Evolutionary conservation across 1,284 basidiomycete species (phyloP), one percentile per base, ranked within the genome.

Genomic region (Ustilago cynodontis): DNA sequence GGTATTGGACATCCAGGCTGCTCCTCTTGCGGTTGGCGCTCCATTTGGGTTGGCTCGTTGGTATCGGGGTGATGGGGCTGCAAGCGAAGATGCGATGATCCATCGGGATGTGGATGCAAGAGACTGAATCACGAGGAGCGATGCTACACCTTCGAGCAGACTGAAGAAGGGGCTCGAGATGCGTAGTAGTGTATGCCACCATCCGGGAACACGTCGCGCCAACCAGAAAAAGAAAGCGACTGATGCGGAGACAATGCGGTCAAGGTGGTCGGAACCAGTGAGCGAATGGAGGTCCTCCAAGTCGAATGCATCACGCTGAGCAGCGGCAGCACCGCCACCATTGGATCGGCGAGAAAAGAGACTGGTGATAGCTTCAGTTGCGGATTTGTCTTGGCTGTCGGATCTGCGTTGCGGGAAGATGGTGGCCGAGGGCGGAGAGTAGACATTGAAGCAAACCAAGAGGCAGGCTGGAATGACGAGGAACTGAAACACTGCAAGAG

Each of bases 1-100:
- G 33, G 72, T 77, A 54, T 71, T 69, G 54, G 59, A 59, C 47
- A 76, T 47, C 65, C 71, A 70, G 10, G 74, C 58, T 31, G 74
- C 65, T 16, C 58, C 60, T 37, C 37, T 49, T n/a, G 56, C 37
- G 20, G 59, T 35, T 8, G 54, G 31, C 1, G 61, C 49, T 5
- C 45, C 24, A 4, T 54, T 55, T 0, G 65, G 50, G 2, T 66
- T 7, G 13, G 93, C 92, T 50, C 90, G 88, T 61, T n/a, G 93
- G 92, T 74, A 90, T 88, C 3, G 94, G 88, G n/a, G 89, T 88
- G 64, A 87, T 88, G 79, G 97, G 88, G 65, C 94, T 89, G 63
- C 88, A 90, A 86, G 91, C 90, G 64, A 98, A 88, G 68, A 96
- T 16, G 80, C 81, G 35, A 80, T 81, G 71, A 85, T 76, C 75